These are phyloP conservation scores for Aspergillus nanangensis DNA, from an alignment of 495 filamentous ascomycete species.

Conservation along the genomic window DNA sequence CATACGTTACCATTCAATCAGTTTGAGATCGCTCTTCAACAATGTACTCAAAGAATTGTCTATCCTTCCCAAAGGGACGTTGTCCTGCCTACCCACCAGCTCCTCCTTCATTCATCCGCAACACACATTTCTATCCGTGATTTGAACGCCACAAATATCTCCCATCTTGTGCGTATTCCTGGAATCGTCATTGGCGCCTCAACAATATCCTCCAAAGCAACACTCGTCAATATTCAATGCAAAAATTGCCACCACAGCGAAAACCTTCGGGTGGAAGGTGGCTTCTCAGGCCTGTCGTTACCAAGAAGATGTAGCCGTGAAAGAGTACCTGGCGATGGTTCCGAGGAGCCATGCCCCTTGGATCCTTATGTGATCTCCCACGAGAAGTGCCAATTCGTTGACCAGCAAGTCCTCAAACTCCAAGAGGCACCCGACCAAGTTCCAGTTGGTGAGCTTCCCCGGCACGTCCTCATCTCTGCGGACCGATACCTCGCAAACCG, in stretches of 20 bases:
- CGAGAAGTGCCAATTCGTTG: slow-evolving; percentile 92
- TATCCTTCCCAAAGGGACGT: slow-evolving; percentile 68
- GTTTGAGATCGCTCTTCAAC: slow-evolving; percentile 88
- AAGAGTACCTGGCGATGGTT: slow-evolving; percentile 51
- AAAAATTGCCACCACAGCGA: slow-evolving; percentile 76
- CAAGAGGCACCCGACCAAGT: slow-evolving; percentile 99
- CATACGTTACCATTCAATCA: slow-evolving; percentile 24
- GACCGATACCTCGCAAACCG: slow-evolving; percentile 95
- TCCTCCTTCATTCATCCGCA: slow-evolving; percentile 89
- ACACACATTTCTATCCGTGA: slow-evolving; percentile 91
- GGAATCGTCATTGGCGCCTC: slow-evolving; percentile 98
- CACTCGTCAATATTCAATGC: slow-evolving; percentile 80
- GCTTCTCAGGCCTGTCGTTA: slow-evolving; percentile 80
- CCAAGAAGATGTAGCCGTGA: slow-evolving; percentile 70
- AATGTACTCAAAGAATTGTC: slow-evolving; percentile 89
- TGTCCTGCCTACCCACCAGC: slow-evolving; percentile 78
- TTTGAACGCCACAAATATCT: slow-evolving; percentile 88
- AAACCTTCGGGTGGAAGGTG: slow-evolving; percentile 67
- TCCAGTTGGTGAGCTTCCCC: slow-evolving; percentile 91
- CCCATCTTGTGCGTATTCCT: slow-evolving; percentile 89
- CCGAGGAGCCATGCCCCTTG: slow-evolving; percentile 71
- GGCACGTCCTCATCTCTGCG: slow-evolving; percentile 91
- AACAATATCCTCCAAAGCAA: slow-evolving; percentile 93
- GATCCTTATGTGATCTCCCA: slow-evolving; percentile 96
- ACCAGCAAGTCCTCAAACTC: slow-evolving; percentile 96